phyloP scores from a whole-genome alignment of 345 rosid genomes.

The Corymbia maculata region DNA sequence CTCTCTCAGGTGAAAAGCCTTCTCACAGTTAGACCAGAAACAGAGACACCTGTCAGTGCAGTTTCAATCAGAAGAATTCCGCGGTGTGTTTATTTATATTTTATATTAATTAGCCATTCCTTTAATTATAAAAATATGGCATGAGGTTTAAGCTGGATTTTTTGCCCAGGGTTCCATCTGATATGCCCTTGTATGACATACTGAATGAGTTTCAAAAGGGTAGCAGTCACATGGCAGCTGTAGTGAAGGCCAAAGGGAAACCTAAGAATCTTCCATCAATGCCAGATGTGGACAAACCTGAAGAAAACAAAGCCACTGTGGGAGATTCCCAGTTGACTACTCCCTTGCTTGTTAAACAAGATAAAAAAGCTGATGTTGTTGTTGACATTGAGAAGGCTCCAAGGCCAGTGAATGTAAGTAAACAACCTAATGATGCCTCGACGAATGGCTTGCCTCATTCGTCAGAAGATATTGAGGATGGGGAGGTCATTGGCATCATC shows the following conservation, averaged over 20 bases:
- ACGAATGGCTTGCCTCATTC: conserved; percentile 29
- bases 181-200: conserved; percentile 96
- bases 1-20: conserved; percentile 76
- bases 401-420: conserved; percentile 2
- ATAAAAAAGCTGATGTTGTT: conserved; percentile 44
- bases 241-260: conserved; percentile 70
- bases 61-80: conserved; percentile 93
- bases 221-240: conserved; percentile 99
- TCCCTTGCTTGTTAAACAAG: conserved; percentile 51
- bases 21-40: conserved; percentile 93
- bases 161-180: conserved; percentile 77
- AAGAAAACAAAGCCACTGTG: conserved; percentile 19
- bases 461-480: conserved; percentile 79
- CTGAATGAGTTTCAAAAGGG: conserved; percentile 98
- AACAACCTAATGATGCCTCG: conserved; percentile 19
- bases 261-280: conserved; percentile 26
- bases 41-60: conserved; percentile 84
- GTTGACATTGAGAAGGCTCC: conserved; percentile 57
- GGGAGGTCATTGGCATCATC: conserved; percentile 90
- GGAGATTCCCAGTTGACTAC: conserved; percentile 38
- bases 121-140: not conserved
- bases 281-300: conserved; percentile 21
- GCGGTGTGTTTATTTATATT: conserved; percentile 27
- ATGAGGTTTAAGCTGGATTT: not conserved
- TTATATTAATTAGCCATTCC: not conserved